Evolutionary conservation across 148 eudicot species (phyloP), one percentile per base, ranked within the genome.

Genomic region (Diospyros kaki): DNA sequence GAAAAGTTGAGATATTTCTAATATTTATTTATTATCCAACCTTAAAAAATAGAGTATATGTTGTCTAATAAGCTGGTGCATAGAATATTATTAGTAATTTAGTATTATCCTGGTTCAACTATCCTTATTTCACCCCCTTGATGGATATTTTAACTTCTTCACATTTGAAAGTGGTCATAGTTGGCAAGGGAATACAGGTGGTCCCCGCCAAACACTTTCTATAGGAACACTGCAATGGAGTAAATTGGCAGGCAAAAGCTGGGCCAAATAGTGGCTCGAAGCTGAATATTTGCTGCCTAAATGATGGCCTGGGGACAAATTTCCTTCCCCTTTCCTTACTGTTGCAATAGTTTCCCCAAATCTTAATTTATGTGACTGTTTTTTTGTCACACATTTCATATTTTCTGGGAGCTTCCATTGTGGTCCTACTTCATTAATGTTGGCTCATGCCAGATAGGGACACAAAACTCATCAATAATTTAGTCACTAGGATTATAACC

Each of bases 401-500:
- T 2, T 38, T 46, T 72, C 53, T 52, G 3, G 52, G 11, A 14
- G 68, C 42, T 40, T 56, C 39, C 70, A 17, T 59, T 62, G 56
- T 66, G 55, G 78, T 75, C 71, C 72, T 58, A 3, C n/a, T 63
- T 66, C 15, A 46, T 12, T 75, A 71, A 71, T 66, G 71, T 71
- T 53, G 17, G 4, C 61, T 45, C 17, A 9, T 41, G 66, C 43
- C 15, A 40, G 71, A 55, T 72, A 66, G 3, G 17, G 12, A 40
- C 43, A 13, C 48, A 73, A n/a, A 59, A 39, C 11, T 0, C n/a
- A n/a, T 28, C 28, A 28, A 28, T 28, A 28, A 28, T 28, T 28
- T 28, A 28, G 28, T 28, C 28, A 28, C 28, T 28, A 28, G 28
- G 28, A 28, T 28, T 28, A 28, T 28, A 28, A 28, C 28, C 28